Evolutionary conservation across 176 grass and related monocot species (phyloP), one percentile per base, ranked within the genome.

Genomic region (Avena atlantica): DNA sequence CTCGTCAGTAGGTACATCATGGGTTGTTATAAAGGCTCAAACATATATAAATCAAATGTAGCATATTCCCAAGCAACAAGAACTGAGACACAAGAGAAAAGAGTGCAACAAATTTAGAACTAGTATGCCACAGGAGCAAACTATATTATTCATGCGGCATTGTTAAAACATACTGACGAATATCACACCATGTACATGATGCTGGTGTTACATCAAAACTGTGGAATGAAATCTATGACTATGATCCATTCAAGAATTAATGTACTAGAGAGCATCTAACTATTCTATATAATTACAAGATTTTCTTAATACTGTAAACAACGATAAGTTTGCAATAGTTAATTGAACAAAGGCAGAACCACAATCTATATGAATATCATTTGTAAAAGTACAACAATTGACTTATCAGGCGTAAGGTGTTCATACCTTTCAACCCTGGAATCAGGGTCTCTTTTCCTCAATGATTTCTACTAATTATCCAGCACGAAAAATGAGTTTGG

Each of bases 371-470:
- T 74, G 71, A 13, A 74, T 50, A 27, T 65, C n/a, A 36, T 17
- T 17, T 36, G 13, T 13, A 36, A 68, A 68, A 24, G n/a, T 7
- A 50, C 44, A 74, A 2, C 1, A 74, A 27, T 51, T 51, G 2
- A 50, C 44, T 74, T 7, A 74, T 74, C 45, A 74, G n/a, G 45
- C 47, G 44, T 23, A 74, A 74, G 71, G 21, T 74, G 71, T 74
- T 25, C 12, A 4, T 27, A 74, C 45, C 12, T 50, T 74, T 74
- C 45, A 74, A 74, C 12, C 0, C 23, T 25, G 21, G 45, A 74
- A 74, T 23, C 71, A 74, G 12, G 11, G 12, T 48, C 45, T 50
- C 45, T 74, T 51, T 73, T 49, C 12, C 44, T 74, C 45, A 9
- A 74, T 51, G 44, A 74, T 74, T 21, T 74, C 12, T 27, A 74